These are phyloP conservation scores for Przewalskia tangutica DNA, from an alignment of 257 asterid genomes.

Conservation along the genomic window DNA sequence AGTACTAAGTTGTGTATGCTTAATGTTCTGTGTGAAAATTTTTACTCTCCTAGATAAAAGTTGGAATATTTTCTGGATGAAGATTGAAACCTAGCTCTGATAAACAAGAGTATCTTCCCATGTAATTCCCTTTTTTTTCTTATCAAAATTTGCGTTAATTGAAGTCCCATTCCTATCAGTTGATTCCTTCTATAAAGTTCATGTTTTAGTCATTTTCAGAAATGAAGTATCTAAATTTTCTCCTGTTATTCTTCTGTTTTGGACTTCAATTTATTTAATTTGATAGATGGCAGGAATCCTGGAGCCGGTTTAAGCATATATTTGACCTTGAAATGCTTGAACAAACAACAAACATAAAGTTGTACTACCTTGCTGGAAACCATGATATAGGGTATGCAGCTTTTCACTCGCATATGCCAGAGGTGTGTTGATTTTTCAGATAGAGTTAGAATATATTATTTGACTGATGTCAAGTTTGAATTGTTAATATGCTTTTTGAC, in stretches of 20 bases:
- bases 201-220: neutral
- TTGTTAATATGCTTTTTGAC: neutral
- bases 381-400: slow-evolving; percentile 85
- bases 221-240: neutral
- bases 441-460: neutral
- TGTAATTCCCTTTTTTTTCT: neutral
- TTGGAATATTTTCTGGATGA: neutral
- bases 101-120: neutral
- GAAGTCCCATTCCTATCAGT: neutral
- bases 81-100: neutral
- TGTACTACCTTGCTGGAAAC: slow-evolving; percentile 70
- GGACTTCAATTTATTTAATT: neutral
- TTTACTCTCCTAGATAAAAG: neutral
- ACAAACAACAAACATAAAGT: slow-evolving; percentile 36
- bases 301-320: slow-evolving; percentile 81
- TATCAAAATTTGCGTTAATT: neutral
- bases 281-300: slow-evolving; percentile 80
- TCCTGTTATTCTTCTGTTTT: slow-evolving; percentile 13
- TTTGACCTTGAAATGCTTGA: slow-evolving; percentile 60
- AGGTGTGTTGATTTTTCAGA: slow-evolving; percentile 33
- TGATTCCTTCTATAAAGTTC: neutral
- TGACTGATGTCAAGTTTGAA: neutral
- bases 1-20: slow-evolving; percentile 16
- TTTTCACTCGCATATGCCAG: slow-evolving; percentile 47
- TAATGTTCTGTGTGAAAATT: neutral